Conservation (phyloP, 2,329 filamentous ascomycete species). For the Paecilomyces formosus region DNA sequence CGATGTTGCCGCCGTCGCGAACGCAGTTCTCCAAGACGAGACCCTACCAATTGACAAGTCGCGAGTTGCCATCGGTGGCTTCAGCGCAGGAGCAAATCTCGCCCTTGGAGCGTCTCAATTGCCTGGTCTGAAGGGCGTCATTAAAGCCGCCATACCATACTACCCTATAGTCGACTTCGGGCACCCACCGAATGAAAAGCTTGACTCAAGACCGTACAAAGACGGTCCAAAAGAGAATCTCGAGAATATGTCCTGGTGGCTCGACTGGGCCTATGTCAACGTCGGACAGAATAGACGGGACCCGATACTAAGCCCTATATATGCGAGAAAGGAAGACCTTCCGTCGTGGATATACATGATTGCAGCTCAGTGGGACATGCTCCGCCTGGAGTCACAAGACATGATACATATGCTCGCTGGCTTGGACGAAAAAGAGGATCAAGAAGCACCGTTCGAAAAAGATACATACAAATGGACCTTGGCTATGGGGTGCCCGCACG, state of each 20-base stretch:
- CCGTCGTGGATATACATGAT: conserved; percentile 39
- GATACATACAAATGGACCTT: conserved; percentile 2
- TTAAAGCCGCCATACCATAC: conserved; percentile 35
- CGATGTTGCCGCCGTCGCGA: conserved; percentile 40
- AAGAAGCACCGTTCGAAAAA: background rate
- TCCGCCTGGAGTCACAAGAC: conserved; percentile 24
- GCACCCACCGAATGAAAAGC: conserved; percentile 16
- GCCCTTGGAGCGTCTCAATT: conserved; percentile 36
- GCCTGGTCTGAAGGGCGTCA: conserved; percentile 22
- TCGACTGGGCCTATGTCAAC: conserved; percentile 38
- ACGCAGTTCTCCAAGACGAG: conserved; percentile 36
- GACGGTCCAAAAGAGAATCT: conserved; percentile 15
- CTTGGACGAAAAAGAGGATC: background rate
- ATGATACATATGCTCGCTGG: conserved; percentile 2
- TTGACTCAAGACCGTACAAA: conserved; percentile 15
- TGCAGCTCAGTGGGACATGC: conserved; percentile 40
- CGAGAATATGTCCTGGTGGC: conserved; percentile 15
- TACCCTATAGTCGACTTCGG: conserved; percentile 40
- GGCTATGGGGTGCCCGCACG: background rate
- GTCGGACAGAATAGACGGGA: conserved; percentile 27
- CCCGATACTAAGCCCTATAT: conserved; percentile 37
- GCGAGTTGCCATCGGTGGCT: conserved; percentile 40
- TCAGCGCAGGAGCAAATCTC: conserved; percentile 47
- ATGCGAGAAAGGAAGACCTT: conserved; percentile 24
- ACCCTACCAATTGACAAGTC: conserved; percentile 40